Base-by-base conservation (phyloP, 2,329 filamentous ascomycete species). In the Ophiostoma triangulosporum region DNA sequence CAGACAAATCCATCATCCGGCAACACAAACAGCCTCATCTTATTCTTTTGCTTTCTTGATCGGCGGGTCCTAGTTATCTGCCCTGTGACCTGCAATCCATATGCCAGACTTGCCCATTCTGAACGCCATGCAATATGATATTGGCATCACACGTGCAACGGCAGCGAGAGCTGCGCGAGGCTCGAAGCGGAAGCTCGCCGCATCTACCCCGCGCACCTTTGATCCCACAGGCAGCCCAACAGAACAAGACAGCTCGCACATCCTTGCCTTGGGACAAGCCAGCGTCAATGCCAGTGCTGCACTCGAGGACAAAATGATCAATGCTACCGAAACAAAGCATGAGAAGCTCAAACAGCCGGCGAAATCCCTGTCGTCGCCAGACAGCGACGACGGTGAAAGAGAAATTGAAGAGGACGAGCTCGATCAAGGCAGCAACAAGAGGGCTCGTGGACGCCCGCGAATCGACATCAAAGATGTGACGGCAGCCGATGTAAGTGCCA, bases 391-490 rank as follows among this genome's bases (percentile, higher is more conserved):
- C 2, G 35, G 22, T 9, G 54, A 50, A 15, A 52, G 51, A 3
- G 35, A 17, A 5, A 52, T 40, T 3, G 51, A 50, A 14, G 52
- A 53, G 7, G 50, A 54, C n/a, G 60, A 59, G 14, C 59, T 58
- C 15, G 52, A 22, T 1, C 70, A 72, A 1, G 49, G 20, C 4
- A 70, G 71, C 48, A 73, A 72, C 60, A 82, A 79, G 64, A 80
- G 84, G 61, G 72, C 80, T 17, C 74, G 88, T 63, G 88, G 88
- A 7, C 76, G 88, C 53, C 88, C 88, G 6, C 73, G 86, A 50
- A 73, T 93, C 15, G 82, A 90, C 60, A 79, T 80, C n/a, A 80
- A 81, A 57, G 86, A 91, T 66, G 81, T 88, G 66, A 89, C 83
- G 24, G 81, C 85, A 57, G 81, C 79, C 52, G 87, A 90, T 70